Percentiles rank a stretch among this genome's conserved stretches.
phyloP scores from a whole-genome alignment of 495 filamentous ascomycete genomes.

The Patellaria atrata region DNA sequence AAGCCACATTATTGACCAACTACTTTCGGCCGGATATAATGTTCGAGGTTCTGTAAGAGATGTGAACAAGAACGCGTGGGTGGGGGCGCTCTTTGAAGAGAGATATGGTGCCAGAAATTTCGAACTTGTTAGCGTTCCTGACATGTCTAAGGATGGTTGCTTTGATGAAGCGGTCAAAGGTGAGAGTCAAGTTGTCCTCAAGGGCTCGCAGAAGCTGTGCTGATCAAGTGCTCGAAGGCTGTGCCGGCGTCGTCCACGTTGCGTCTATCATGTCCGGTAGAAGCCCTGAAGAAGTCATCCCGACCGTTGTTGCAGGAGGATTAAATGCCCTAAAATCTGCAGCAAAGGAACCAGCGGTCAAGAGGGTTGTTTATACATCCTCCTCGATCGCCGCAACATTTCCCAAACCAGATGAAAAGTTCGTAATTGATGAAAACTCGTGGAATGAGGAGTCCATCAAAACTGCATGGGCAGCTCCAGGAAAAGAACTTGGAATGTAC shows the following conservation, averaged over 20 bases:
- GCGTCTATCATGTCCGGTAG: constrained; percentile 29
- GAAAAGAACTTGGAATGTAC: constrained; percentile 12
- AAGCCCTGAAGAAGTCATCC: constrained; percentile 32
- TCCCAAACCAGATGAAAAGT: constrained; percentile 20
- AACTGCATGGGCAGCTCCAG: constrained; percentile 31
- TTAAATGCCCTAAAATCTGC: constrained; percentile 33
- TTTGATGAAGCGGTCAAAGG: constrained; percentile 19
- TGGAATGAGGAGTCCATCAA: constrained; percentile 37
- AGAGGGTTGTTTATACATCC: constrained; percentile 39
- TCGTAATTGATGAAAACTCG: constrained; percentile 25
- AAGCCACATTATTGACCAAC: constrained; percentile 12
- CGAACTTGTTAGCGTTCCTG: constrained; percentile 12
- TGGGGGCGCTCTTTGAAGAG: constrained; percentile 11
- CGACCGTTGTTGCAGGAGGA: constrained; percentile 27
- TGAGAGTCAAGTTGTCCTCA: constrained; percentile 3
- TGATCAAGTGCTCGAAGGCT: constrained; percentile 2
- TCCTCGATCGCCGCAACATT: constrained; percentile 31
- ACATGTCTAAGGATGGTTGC: constrained; percentile 11
- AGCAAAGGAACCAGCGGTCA: constrained; percentile 29
- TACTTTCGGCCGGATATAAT: constrained; percentile 12
- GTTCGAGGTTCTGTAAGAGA: constrained; percentile 15
- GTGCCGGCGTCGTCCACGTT: constrained; percentile 30
- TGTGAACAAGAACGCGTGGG: constrained; percentile 11
- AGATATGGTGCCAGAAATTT: constrained; percentile 11
- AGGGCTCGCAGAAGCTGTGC: constrained; percentile 1